Evolutionary conservation across 202 grass and related monocot species (phyloP).

Genomic region (Digitaria exilis): DNA sequence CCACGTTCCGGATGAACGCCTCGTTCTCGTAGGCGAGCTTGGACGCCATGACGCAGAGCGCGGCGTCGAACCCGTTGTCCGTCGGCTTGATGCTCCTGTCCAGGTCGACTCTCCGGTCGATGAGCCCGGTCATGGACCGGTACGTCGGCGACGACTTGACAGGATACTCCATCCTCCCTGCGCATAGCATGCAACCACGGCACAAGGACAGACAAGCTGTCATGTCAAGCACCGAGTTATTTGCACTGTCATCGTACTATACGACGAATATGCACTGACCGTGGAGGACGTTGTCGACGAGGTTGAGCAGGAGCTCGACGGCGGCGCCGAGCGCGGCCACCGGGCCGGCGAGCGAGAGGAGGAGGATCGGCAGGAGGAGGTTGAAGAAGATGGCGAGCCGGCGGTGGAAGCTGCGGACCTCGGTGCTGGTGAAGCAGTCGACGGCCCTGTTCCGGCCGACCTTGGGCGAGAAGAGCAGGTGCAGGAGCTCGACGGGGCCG

Average conservation of each 20-base stretch:
- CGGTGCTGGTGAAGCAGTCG: slow-evolving; percentile 51
- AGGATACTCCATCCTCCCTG: slow-evolving; percentile 35
- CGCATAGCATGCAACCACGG: not conserved
- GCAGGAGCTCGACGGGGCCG: slow-evolving; percentile 46
- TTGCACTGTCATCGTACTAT: too few species aligned
- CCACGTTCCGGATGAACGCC: slow-evolving; percentile 43
- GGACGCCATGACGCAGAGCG: slow-evolving; percentile 68
- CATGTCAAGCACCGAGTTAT: too few species aligned
- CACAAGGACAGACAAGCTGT: too few species aligned
- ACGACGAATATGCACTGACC: not conserved
- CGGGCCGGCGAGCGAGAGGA: slow-evolving; percentile 37
- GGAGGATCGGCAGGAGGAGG: slow-evolving; percentile 42
- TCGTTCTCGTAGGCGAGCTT: slow-evolving; percentile 81
- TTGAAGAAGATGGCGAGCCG: slow-evolving; percentile 45
- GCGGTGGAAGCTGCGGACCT: slow-evolving; percentile 45
- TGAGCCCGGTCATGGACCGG: slow-evolving; percentile 45
- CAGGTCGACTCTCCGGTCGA: slow-evolving; percentile 53
- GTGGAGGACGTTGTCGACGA: slow-evolving; percentile 48
- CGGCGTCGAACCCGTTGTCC: slow-evolving; percentile 41
- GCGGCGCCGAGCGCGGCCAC: slow-evolving; percentile 34
- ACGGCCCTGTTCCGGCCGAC: slow-evolving; percentile 56
- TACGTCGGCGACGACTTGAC: slow-evolving; percentile 45
- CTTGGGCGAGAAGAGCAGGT: slow-evolving; percentile 54
- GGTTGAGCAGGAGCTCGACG: slow-evolving; percentile 44
- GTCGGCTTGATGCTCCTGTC: slow-evolving; percentile 38